Conservation (phyloP, 306 rosid genomes). For the Luffa aegyptiaca region DNA sequence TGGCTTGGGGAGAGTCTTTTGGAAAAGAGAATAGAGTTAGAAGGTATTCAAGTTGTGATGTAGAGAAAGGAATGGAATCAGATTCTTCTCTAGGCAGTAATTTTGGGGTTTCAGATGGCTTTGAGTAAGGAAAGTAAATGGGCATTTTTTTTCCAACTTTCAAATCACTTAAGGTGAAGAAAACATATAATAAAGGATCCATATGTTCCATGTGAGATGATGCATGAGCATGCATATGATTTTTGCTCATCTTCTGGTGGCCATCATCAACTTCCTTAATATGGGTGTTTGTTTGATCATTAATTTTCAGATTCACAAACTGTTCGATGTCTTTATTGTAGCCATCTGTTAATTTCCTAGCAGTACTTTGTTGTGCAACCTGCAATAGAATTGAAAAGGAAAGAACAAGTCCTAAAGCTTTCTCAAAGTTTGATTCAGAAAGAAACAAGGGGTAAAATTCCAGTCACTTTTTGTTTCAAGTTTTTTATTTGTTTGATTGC, state of each 20-base stretch:
- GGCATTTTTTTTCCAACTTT: slow-evolving; percentile 40
- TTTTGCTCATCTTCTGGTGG: slow-evolving; percentile 1
- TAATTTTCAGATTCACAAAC: not conserved
- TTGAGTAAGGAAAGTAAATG: slow-evolving; percentile 33
- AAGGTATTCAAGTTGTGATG: slow-evolving; percentile 27
- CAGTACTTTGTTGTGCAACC: slow-evolving; percentile 1
- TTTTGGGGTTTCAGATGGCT: slow-evolving; percentile 39
- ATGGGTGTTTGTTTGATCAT: not conserved
- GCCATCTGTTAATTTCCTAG: slow-evolving; percentile 2
- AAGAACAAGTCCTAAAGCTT: not conserved
- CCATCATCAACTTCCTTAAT: slow-evolving; percentile 1
- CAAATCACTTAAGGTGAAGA: slow-evolving; percentile 52
- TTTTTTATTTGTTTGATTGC: not conserved
- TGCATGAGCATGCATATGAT: slow-evolving; percentile 10
- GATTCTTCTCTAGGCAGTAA: slow-evolving; percentile 52
- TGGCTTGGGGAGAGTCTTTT: slow-evolving; percentile 48
- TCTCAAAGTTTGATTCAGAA: not conserved
- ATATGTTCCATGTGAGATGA: slow-evolving; percentile 26
- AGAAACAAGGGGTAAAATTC: not conserved
- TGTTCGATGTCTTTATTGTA: not conserved
- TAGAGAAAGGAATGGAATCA: slow-evolving; percentile 48
- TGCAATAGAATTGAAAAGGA: not conserved
- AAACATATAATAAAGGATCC: slow-evolving; percentile 38
- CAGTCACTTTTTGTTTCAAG: not conserved
- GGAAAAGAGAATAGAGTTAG: slow-evolving; percentile 45